phyloP scores from a whole-genome alignment of 495 filamentous ascomycete species.

The Hyaloscypha bicolor region DNA sequence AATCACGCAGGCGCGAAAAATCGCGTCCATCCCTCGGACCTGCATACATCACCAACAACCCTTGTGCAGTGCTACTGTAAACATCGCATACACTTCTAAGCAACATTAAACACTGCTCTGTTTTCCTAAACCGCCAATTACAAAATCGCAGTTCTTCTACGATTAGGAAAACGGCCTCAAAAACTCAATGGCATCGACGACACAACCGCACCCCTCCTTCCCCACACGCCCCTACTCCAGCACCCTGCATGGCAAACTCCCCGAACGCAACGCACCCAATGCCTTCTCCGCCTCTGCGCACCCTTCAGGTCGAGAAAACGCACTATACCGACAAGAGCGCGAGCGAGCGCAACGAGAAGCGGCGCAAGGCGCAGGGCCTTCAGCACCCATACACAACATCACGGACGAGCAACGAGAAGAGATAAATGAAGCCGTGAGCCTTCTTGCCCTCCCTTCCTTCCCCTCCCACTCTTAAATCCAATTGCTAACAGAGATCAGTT shows the following conservation, averaged over 20 bases:
- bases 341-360: constrained; percentile 35
- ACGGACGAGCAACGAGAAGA: constrained; percentile 88
- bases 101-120: neutral
- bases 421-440: constrained; percentile 81
- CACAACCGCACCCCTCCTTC: constrained; percentile 31
- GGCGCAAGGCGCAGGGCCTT: constrained; percentile 31
- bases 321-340: constrained; percentile 37
- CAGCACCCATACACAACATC: constrained; percentile 42
- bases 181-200: constrained; percentile 28
- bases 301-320: constrained; percentile 11
- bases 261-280: constrained; percentile 25
- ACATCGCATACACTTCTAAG: constrained; percentile 5
- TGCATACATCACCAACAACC: neutral
- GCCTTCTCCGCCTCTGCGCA: constrained; percentile 16
- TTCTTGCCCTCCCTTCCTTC: neutral
- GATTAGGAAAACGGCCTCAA: neutral
- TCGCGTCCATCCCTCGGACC: neutral
- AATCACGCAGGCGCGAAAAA: constrained; percentile 5
- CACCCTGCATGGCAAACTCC: constrained; percentile 32
- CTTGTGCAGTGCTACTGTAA: neutral
- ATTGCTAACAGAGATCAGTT: constrained; percentile 59
- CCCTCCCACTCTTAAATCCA: constrained; percentile 15
- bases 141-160: neutral
- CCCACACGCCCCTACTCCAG: constrained; percentile 29
- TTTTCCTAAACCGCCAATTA: neutral